Evolutionary conservation across 2,329 filamentous ascomycete genomes (phyloP).

Genomic region (Diaporthe humulicola): DNA sequence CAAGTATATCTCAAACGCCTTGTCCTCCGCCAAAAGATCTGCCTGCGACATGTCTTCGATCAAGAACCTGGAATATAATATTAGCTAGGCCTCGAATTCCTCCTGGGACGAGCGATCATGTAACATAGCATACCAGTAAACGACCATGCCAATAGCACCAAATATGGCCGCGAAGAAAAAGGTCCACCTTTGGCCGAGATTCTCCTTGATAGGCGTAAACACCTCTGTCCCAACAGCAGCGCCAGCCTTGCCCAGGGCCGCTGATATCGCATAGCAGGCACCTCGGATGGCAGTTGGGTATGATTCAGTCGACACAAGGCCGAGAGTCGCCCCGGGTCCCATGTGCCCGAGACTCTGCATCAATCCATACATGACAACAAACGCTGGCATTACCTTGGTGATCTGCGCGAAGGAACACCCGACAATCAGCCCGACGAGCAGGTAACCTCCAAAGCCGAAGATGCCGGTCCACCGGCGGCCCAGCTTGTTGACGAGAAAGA

Average conservation of each 20-base stretch:
- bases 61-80: constrained; percentile 50
- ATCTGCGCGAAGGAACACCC: constrained; percentile 62
- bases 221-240: constrained; percentile 65
- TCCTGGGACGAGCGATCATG: too few species aligned
- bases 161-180: constrained; percentile 66
- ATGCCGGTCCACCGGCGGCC: constrained; percentile 65
- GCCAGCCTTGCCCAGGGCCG: constrained; percentile 64
- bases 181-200: constrained; percentile 62
- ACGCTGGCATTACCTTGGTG: constrained; percentile 62
- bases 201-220: constrained; percentile 60
- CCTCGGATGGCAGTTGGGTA: constrained; percentile 66
- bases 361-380: constrained; percentile 65
- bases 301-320: constrained; percentile 62
- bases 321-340: constrained; percentile 65
- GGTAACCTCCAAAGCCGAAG: constrained; percentile 62
- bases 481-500: constrained; percentile 59
- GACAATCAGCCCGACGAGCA: constrained; percentile 65
- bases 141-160: constrained; percentile 59
- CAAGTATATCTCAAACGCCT: constrained; percentile 58
- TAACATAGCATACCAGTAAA: constrained; percentile 49
- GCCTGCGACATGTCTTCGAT: constrained; percentile 60
- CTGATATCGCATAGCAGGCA: constrained; percentile 64
- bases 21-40: constrained; percentile 58
- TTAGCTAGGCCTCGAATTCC: neutral
- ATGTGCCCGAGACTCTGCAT: constrained; percentile 64